Evolutionary conservation across 257 asterid genomes (phyloP), one percentile per base, ranked within the genome.

Genomic region (Paraleonurus japonicus): DNA sequence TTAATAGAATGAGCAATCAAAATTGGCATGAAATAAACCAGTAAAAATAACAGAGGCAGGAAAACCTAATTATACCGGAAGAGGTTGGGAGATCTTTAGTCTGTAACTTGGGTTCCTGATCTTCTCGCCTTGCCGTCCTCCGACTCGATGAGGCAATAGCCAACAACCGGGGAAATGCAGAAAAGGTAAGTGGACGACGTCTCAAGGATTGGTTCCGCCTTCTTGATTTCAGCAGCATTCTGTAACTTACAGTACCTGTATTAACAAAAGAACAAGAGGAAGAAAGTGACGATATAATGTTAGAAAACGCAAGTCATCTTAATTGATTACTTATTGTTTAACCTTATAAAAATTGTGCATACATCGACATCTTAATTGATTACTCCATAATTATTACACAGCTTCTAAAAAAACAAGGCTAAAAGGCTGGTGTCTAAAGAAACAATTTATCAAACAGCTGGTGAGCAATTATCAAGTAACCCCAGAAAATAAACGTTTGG

Each of bases 121-220:
- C 50, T 68, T 72, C 76, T 58, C 39, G 75, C 60, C 78, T 81
- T 35, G 76, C 74, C 77, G 64, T 87, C 78, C 61, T 87, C 68
- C 74, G 79, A 57, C 79, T 71, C 27, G 82, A 68, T 6, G 80
- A 72, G 63, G 85, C 77, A 64, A 76, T 69, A 68, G 93, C 85
- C 80, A 86, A 67, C 30, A 86, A 72, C 69, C 96, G 88, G 62
- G 85, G 81, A 80, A 92, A 89, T 17, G 92, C 88, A 27, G 98
- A 86, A 76, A 92, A 92, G 33, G 93, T 79, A 16, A 82, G 70
- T 0, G 86, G 92, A 28, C 53, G 83, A 58, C 53, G 32, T 64
- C 87, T 76, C 6, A 12, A 10, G 53, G 67, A 53, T 3, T 53
- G 82, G 37, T 70, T 68, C 54, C 61, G 71, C 72, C 81, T 77